Evolutionary conservation across 2,329 filamentous ascomycete species (phyloP).

Genomic region (Aspergillus hortae): DNA sequence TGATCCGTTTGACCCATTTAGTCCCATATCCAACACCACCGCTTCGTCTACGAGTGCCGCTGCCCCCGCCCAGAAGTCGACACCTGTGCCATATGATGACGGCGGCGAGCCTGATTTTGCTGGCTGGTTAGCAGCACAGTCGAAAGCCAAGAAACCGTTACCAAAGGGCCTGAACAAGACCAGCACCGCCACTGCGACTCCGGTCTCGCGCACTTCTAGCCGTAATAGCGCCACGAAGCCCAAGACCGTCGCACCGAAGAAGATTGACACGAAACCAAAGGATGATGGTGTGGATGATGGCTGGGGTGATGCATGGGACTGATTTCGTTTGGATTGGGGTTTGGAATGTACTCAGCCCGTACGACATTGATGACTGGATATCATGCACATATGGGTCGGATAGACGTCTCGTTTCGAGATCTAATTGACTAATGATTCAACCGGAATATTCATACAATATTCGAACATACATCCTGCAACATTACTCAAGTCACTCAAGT

Average conservation of each 20-base stretch:
- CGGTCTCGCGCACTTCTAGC: slow-evolving; percentile 36
- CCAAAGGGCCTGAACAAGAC: slow-evolving; percentile 80
- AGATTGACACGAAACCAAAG: slow-evolving; percentile 64
- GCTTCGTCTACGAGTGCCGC: slow-evolving; percentile 22
- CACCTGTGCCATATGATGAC: slow-evolving; percentile 66
- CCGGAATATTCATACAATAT: not conserved
- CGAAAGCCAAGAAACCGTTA: slow-evolving; percentile 70
- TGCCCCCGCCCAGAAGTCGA: slow-evolving; percentile 25
- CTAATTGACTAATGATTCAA: not conserved
- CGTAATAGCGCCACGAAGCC: slow-evolving; percentile 42
- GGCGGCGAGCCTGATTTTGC: slow-evolving; percentile 91
- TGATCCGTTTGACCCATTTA: slow-evolving; percentile 31
- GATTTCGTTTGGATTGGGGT: slow-evolving; percentile 5
- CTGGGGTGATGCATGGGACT: slow-evolving; percentile 50
- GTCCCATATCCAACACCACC: slow-evolving; percentile 28
- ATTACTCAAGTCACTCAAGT: not conserved
- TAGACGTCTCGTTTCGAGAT: not conserved
- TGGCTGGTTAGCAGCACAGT: slow-evolving; percentile 87
- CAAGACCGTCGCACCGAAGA: slow-evolving; percentile 55
- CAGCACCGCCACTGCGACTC: slow-evolving; percentile 19
- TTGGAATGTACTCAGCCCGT: not conserved
- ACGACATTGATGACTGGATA: slow-evolving; percentile 1
- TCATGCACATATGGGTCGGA: slow-evolving; percentile 4
- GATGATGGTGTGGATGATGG: slow-evolving; percentile 42
- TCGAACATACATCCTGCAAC: not conserved